Percentiles rank a stretch among this genome's conserved stretches.
Conservation (phyloP, 164 flowering plant genomes). For the Vitis labrusca region DNA sequence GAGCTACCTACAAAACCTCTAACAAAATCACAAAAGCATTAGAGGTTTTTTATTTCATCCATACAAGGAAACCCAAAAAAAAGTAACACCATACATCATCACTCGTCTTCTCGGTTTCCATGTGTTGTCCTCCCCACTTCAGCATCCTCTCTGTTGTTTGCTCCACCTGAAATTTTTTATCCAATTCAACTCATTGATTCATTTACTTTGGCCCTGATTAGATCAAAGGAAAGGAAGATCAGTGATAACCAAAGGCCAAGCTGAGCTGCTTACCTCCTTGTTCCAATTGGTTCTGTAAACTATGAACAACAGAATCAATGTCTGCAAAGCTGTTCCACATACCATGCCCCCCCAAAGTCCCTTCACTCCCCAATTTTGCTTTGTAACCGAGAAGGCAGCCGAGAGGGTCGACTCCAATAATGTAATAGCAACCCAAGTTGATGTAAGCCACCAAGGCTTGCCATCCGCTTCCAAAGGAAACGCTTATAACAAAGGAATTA, state of each 20-base stretch:
- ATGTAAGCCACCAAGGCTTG: slow-evolving; percentile 61
- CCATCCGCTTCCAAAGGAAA: slow-evolving; percentile 71
- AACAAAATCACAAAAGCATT: no score
- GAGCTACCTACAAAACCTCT: no score
- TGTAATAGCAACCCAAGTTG: slow-evolving; percentile 51
- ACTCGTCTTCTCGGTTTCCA: background rate
- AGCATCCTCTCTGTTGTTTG: slow-evolving; percentile 7
- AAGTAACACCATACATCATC: no score
- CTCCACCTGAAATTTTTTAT: slow-evolving; percentile 1
- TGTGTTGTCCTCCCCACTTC: slow-evolving; percentile 6
- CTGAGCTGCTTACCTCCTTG: slow-evolving; percentile 8
- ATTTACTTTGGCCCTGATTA: no score
- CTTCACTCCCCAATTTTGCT: slow-evolving; percentile 44
- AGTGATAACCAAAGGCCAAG: no score
- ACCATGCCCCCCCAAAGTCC: slow-evolving; percentile 22
- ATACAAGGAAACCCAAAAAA: no score
- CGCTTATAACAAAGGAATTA: slow-evolving; percentile 32
- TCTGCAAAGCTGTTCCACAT: slow-evolving; percentile 6
- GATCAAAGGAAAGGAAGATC: no score
- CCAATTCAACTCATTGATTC: no score
- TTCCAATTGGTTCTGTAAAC: slow-evolving; percentile 13
- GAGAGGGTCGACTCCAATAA: slow-evolving; percentile 47
- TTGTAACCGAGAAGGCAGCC: slow-evolving; percentile 49
- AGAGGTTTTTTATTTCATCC: no score
- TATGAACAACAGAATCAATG: background rate